Evolutionary conservation across 345 rosid genomes (phyloP).

Genomic region (Salix exigua): DNA sequence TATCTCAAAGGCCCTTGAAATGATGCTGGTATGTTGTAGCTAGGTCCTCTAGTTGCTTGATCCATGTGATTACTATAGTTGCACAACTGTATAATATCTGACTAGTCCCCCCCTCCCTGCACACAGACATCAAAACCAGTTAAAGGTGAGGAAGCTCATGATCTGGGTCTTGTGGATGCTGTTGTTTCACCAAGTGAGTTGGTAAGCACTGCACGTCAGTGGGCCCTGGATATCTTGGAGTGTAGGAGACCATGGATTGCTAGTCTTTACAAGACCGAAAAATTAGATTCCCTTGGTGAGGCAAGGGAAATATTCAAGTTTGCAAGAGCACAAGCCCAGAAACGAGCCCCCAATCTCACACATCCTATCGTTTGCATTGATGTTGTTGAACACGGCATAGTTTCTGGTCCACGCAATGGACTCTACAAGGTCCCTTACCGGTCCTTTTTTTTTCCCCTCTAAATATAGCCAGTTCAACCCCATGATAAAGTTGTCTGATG

Average conservation of each 20-base stretch:
- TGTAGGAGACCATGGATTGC: constrained; percentile 78
- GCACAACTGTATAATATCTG: background rate
- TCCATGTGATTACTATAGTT: constrained; percentile 6
- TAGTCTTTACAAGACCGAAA: constrained; percentile 72
- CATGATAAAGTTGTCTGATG: constrained; percentile 13
- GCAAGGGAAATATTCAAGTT: constrained; percentile 83
- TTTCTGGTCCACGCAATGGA: constrained; percentile 77
- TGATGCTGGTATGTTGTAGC: constrained; percentile 76
- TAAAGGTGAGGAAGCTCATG: constrained; percentile 64
- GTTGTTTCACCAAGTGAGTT: constrained; percentile 64
- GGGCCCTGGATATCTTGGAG: constrained; percentile 80
- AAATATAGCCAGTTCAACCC: constrained; percentile 7
- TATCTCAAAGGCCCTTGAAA: constrained; percentile 81
- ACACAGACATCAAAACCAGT: constrained; percentile 76
- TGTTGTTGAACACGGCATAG: constrained; percentile 76
- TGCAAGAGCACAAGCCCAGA: constrained; percentile 67
- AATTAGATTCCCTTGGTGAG: constrained; percentile 80
- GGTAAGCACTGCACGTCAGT: constrained; percentile 62
- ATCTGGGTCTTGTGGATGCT: constrained; percentile 77
- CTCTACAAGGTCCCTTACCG: constrained; percentile 58
- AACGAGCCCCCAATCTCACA: constrained; percentile 71
- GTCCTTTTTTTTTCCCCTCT: constrained; percentile 9
- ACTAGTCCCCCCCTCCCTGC: constrained; percentile 1
- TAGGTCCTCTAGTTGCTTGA: constrained; percentile 15
- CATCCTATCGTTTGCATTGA: constrained; percentile 91